A percentile compares a stretch with the other conserved stretches of the same genome.
These are phyloP conservation scores for Mycena polygramma DNA, from an alignment of 768 basidiomycete species.

Conservation along the genomic window DNA sequence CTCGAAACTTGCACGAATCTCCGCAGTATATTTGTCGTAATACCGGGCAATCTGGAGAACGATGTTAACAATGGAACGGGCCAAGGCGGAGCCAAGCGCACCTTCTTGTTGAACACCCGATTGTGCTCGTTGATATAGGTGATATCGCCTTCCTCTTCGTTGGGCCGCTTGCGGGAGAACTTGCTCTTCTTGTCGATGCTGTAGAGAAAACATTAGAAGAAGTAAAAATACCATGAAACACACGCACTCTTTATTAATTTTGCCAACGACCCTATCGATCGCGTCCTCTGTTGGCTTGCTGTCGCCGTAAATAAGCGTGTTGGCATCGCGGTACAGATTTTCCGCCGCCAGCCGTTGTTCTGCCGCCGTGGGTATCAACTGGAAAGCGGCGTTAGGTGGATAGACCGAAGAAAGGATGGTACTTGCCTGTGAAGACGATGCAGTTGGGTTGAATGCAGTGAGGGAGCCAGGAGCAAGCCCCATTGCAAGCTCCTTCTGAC, in stretches of 20 bases:
- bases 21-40: conserved; percentile 96
- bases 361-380: conserved; percentile 68
- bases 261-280: conserved; percentile 90
- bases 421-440: conserved; percentile 58
- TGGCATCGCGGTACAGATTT: conserved; percentile 92
- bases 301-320: conserved; percentile 93
- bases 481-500: conserved; percentile 88
- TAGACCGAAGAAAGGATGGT: not conserved
- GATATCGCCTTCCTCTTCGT: conserved; percentile 96
- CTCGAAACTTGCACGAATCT: conserved; percentile 98
- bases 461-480: conserved; percentile 82
- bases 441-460: conserved; percentile 67
- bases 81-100: conserved; percentile 37
- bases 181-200: conserved; percentile 93
- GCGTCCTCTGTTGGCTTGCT: conserved; percentile 96
- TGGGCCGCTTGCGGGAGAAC: conserved; percentile 88
- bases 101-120: conserved; percentile 98
- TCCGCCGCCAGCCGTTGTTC: conserved; percentile 82
- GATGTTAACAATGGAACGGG: conserved; percentile 15
- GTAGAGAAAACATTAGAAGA: conserved; percentile 28
- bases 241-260: conserved; percentile 94
- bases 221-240: not conserved
- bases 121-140: conserved; percentile 99
- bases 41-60: conserved; percentile 84
- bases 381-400: conserved; percentile 26